Percentiles rank a stretch among this genome's conserved stretches.
Evolutionary conservation across 495 filamentous ascomycete genomes (phyloP).

Genomic region (Podospora didyma): DNA sequence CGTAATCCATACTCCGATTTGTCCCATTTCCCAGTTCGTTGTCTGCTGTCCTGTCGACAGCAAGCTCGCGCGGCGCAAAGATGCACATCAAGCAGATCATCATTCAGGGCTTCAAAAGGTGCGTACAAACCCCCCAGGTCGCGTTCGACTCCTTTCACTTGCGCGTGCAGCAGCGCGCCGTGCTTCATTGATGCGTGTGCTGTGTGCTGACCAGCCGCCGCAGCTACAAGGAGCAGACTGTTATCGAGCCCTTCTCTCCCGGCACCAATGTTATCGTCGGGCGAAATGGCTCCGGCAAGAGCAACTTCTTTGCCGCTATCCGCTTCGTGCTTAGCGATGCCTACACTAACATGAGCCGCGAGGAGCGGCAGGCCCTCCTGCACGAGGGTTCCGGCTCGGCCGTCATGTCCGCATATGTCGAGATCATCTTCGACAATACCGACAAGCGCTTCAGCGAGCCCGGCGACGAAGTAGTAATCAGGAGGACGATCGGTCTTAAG

Average conservation of each 20-base stretch:
- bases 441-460: constrained; percentile 96
- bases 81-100: constrained; percentile 99
- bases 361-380: constrained; percentile 90
- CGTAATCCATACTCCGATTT: neutral
- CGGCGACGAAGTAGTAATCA: constrained; percentile 81
- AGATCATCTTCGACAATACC: constrained; percentile 97
- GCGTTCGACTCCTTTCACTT: neutral
- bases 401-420: constrained; percentile 98
- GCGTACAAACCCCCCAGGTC: constrained; percentile 14
- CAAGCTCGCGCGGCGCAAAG: constrained; percentile 39
- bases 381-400: constrained; percentile 97
- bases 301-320: constrained; percentile 99
- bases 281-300: constrained; percentile 98
- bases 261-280: constrained; percentile 99
- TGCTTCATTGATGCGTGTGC: neutral
- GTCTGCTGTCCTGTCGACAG: constrained; percentile 30
- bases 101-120: constrained; percentile 99
- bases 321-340: constrained; percentile 97
- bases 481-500: constrained; percentile 92
- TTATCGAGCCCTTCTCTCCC: constrained; percentile 96
- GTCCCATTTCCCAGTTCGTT: neutral
- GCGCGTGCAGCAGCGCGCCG: neutral
- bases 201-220: constrained; percentile 11
- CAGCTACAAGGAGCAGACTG: constrained; percentile 98
- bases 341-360: constrained; percentile 91